phyloP scores from a whole-genome alignment of 495 filamentous ascomycete genomes.

The Penicillium mononematosum region DNA sequence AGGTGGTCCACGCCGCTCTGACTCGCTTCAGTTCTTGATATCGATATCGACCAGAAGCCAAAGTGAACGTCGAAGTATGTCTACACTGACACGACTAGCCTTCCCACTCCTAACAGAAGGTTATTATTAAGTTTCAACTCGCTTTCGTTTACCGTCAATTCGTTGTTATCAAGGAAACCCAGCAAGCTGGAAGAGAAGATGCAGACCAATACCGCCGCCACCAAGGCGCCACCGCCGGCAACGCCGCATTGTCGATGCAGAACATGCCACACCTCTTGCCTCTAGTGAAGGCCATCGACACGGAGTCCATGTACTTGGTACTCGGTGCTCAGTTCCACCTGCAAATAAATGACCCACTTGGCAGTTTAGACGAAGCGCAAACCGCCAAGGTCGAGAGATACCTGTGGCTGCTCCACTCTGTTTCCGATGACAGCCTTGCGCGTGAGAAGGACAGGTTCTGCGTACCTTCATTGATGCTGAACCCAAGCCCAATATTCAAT shows the following conservation, averaged over 20 bases:
- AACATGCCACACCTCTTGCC: background rate
- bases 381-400: too few species aligned
- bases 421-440: background rate
- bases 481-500: background rate
- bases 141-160: background rate
- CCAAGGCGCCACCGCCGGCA: background rate
- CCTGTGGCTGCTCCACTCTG: background rate
- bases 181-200: background rate
- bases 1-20: background rate
- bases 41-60: background rate
- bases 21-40: background rate
- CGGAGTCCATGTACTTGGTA: too few species aligned
- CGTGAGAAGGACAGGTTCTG: background rate
- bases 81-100: background rate
- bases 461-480: background rate
- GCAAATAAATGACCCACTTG: background rate
- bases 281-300: background rate
- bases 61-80: background rate
- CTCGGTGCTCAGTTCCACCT: too few species aligned
- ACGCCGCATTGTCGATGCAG: background rate
- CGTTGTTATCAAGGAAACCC: background rate
- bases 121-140: background rate
- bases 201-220: background rate
- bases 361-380: too few species aligned
- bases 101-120: background rate